Conservation (phyloP, 257 asterid genomes). For the Nicotiana undulata region DNA sequence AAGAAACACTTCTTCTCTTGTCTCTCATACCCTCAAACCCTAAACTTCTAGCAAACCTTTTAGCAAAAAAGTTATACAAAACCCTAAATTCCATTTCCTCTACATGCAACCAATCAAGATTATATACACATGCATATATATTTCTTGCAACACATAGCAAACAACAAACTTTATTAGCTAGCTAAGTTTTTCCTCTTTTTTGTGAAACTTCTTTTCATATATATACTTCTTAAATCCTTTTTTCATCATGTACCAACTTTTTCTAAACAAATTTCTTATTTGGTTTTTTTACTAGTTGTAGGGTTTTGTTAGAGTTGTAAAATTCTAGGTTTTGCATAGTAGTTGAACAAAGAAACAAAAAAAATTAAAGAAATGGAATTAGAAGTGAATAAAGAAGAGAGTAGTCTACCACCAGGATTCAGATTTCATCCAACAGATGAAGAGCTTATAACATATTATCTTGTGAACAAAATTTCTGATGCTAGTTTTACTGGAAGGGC, state of each 20-base stretch:
- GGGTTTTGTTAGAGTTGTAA: conserved; percentile 28
- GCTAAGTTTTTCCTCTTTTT: not conserved
- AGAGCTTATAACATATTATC: conserved; percentile 79
- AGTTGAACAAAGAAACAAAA: too few relatives aligned
- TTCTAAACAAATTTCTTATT: not conserved
- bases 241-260: not conserved
- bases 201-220: not conserved
- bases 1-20: not conserved
- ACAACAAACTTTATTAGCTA: conserved; percentile 1
- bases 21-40: not conserved
- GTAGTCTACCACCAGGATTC: conserved; percentile 74
- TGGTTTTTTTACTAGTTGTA: not conserved
- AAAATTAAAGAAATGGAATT: conserved; percentile 29
- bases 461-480: conserved; percentile 68
- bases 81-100: not conserved
- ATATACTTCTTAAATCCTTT: not conserved
- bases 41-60: not conserved
- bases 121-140: not conserved
- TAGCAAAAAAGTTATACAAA: not conserved
- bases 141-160: not conserved
- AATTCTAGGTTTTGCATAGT: conserved; percentile 7
- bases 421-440: conserved; percentile 90
- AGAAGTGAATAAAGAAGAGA: conserved; percentile 42
- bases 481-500: conserved; percentile 69
- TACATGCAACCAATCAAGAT: conserved; percentile 19